These are phyloP conservation scores for Pelargonium myrrhifolium DNA, from an alignment of 441 rosid genomes.

Conservation along the genomic window DNA sequence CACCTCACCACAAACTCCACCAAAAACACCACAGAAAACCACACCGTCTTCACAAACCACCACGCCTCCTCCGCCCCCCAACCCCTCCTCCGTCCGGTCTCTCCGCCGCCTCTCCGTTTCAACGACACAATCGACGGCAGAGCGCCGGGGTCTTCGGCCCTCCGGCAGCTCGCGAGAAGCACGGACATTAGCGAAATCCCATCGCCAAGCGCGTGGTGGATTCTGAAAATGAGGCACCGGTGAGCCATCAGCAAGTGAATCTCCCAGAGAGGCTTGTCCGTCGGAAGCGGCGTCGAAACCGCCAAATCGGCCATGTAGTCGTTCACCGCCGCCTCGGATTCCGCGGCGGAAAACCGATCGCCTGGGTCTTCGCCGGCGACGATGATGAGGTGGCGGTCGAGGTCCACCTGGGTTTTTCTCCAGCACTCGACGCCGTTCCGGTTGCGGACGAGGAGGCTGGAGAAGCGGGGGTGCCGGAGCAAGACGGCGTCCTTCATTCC, in stretches of 20 bases:
- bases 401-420: constrained; percentile 36
- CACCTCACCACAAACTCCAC: constrained; percentile 30
- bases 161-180: constrained; percentile 40
- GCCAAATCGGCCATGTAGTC: constrained; percentile 45
- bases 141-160: constrained; percentile 27
- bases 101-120: background rate
- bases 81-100: constrained; percentile 1
- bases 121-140: constrained; percentile 21
- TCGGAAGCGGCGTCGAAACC: constrained; percentile 31
- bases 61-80: too few species aligned
- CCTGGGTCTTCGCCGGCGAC: constrained; percentile 13
- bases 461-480: constrained; percentile 49
- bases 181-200: constrained; percentile 56
- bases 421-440: constrained; percentile 39
- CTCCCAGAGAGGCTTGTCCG: constrained; percentile 57
- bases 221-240: constrained; percentile 32
- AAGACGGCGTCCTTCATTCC: constrained; percentile 26
- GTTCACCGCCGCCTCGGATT: constrained; percentile 22
- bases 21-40: constrained; percentile 28
- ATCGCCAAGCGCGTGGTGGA: constrained; percentile 60
- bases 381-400: constrained; percentile 36
- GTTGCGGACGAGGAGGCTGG: constrained; percentile 47
- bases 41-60: constrained; percentile 27
- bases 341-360: constrained; percentile 1
- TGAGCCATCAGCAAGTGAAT: constrained; percentile 35